phyloP scores from a whole-genome alignment of 1,139 yeast species.

The Magnusiomyces tetraspermus region DNA sequence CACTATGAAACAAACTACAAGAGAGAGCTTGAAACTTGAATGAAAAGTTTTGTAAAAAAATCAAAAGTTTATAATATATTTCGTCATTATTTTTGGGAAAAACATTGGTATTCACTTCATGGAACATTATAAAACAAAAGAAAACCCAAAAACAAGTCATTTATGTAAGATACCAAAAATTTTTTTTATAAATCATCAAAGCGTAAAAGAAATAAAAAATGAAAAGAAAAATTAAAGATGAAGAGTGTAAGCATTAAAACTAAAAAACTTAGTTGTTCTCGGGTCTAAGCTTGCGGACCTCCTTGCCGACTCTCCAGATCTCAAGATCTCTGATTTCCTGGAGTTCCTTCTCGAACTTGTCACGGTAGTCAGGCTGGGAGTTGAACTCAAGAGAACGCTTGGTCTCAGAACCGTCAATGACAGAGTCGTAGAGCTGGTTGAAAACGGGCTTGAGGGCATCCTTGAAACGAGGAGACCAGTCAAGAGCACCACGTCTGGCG shows the following conservation, averaged over 20 bases:
- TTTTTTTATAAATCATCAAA: slow-evolving; percentile 3
- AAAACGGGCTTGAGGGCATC: slow-evolving; percentile 98
- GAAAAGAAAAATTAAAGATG: not conserved
- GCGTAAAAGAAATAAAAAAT: not conserved
- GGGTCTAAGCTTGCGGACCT: slow-evolving; percentile 98
- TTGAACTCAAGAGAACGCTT: slow-evolving; percentile 96
- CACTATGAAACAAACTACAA: too few relatives aligned
- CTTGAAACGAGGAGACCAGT: slow-evolving; percentile 99
- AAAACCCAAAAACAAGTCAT: slow-evolving; percentile 12
- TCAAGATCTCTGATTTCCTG: slow-evolving; percentile 91
- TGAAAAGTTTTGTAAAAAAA: not conserved
- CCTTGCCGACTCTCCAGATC: slow-evolving; percentile 99
- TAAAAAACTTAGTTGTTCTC: slow-evolving; percentile 66
- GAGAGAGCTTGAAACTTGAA: not conserved
- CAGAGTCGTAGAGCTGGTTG: slow-evolving; percentile 90
- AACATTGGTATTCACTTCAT: slow-evolving; percentile 16
- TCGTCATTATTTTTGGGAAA: slow-evolving; percentile 7
- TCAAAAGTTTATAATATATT: too few relatives aligned
- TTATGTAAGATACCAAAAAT: slow-evolving; percentile 8
- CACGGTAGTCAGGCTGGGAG: slow-evolving; percentile 97
- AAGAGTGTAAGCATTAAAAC: not conserved
- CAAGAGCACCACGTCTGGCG: slow-evolving; percentile 99
- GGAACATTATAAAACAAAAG: slow-evolving; percentile 16
- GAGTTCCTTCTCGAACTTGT: slow-evolving; percentile 87
- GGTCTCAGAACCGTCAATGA: slow-evolving; percentile 94